Conservation (phyloP, 225 moss, liverwort and hornwort species). For the Physcomitrium patens region DNA sequence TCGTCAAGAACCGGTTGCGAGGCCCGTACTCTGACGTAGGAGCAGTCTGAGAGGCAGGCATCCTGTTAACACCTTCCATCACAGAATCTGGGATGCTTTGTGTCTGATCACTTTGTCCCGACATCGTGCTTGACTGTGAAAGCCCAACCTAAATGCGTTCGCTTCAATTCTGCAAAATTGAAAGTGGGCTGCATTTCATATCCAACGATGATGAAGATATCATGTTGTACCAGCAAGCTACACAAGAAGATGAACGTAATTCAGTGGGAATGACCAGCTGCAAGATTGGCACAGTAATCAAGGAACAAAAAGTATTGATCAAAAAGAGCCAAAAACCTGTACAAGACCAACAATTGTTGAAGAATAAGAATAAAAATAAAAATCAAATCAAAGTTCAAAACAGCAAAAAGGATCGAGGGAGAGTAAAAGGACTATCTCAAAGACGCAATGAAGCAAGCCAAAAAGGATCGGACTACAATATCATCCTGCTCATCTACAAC, state of each 20-base stretch:
- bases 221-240: background rate
- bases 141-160: too few relatives aligned
- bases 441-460: too few relatives aligned
- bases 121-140: slow-evolving; percentile 29
- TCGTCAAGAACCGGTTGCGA: slow-evolving; percentile 55
- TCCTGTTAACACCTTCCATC: slow-evolving; percentile 51
- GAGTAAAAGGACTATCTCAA: too few relatives aligned
- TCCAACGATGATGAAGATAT: too few relatives aligned
- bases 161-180: slow-evolving; percentile 20
- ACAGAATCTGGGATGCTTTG: slow-evolving; percentile 44
- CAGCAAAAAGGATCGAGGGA: too few relatives aligned
- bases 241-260: background rate
- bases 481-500: too few relatives aligned
- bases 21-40: slow-evolving; percentile 28
- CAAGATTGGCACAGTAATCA: background rate
- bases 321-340: too few relatives aligned
- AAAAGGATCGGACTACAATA: too few relatives aligned
- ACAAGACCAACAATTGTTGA: background rate
- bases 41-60: slow-evolving; percentile 58
- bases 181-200: too few relatives aligned
- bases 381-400: too few relatives aligned
- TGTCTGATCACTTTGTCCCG: slow-evolving; percentile 39
- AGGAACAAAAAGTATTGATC: background rate
- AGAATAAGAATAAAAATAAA: background rate
- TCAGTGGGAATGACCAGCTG: too few relatives aligned